phyloP scores from a whole-genome alignment of 2,329 filamentous ascomycete species.

The Tolypocladium amazonense region DNA sequence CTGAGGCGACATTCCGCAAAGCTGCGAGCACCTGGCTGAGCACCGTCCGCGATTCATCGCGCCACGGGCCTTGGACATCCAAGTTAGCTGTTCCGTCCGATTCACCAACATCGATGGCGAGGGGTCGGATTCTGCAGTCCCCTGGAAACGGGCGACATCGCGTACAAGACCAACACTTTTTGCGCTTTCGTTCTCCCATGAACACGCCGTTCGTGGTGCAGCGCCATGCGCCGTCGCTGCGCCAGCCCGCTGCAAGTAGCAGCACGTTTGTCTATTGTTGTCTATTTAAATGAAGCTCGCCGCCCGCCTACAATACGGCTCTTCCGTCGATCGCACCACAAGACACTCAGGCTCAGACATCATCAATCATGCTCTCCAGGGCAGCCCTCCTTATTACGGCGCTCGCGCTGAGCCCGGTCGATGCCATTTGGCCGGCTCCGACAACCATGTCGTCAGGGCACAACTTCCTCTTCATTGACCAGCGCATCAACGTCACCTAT shows the following conservation, averaged over 20 bases:
- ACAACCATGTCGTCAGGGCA: slow-evolving; percentile 39
- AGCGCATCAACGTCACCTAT: slow-evolving; percentile 43
- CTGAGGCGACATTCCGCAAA: neutral
- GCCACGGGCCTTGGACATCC: neutral
- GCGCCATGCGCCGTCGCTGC: neutral
- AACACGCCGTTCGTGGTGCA: neutral
- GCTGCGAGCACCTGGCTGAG: neutral
- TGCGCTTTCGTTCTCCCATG: neutral
- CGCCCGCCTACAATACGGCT: neutral
- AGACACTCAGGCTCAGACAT: neutral
- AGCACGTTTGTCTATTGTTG: neutral
- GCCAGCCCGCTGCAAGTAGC: neutral
- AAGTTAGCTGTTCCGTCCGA: neutral
- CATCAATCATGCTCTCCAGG: neutral
- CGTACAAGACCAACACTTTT: neutral
- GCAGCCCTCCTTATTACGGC: slow-evolving; percentile 24
- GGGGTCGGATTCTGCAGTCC: neutral
- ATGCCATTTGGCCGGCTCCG: slow-evolving; percentile 50
- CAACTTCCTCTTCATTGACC: slow-evolving; percentile 41
- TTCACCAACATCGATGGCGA: neutral
- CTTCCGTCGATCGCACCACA: neutral
- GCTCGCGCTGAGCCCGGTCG: slow-evolving; percentile 27
- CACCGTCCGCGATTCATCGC: neutral
- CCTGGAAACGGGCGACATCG: neutral
- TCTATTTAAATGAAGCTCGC: neutral